Percentiles rank a stretch among this genome's conserved stretches.
These are phyloP conservation scores for Scytalidium sp. DNA, from an alignment of 2,329 filamentous ascomycete genomes.

Conservation along the genomic window DNA sequence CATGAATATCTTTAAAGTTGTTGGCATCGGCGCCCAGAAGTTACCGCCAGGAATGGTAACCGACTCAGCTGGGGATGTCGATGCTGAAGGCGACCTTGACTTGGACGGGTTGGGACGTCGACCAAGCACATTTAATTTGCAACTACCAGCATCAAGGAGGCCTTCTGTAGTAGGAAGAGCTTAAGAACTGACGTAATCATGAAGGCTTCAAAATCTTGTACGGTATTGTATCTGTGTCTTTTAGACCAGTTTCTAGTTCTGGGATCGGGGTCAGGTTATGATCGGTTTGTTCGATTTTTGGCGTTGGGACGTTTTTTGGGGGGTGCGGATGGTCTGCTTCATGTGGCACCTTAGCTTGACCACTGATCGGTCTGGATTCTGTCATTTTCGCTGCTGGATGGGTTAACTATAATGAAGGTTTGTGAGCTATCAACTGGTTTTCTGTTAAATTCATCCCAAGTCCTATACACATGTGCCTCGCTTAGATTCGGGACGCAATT, in stretches of 20 bases:
- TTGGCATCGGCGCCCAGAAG: conserved; percentile 53
- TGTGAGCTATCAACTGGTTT: too few relatives aligned
- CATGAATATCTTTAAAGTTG: conserved; percentile 60
- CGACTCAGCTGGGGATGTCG: conserved; percentile 43
- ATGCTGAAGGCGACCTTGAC: conserved; percentile 58
- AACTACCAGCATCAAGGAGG: neutral
- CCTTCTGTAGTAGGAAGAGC: neutral
- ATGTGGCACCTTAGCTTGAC: too few relatives aligned
- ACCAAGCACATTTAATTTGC: neutral
- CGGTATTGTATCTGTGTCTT: neutral
- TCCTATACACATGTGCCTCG: too few relatives aligned
- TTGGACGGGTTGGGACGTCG: conserved; percentile 17
- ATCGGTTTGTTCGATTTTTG: too few relatives aligned
- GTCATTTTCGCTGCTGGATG: too few relatives aligned
- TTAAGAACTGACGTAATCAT: neutral
- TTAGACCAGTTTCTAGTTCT: neutral
- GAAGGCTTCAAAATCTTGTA: neutral
- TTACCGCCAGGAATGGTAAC: conserved; percentile 48
- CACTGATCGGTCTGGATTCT: too few relatives aligned
- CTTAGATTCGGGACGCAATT: too few relatives aligned
- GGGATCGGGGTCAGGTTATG: neutral
- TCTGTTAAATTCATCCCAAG: too few relatives aligned
- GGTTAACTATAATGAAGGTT: too few relatives aligned
- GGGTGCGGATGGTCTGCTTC: too few relatives aligned
- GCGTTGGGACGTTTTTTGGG: too few relatives aligned